A percentile compares a stretch with the other conserved stretches of the same genome.
phyloP scores from a whole-genome alignment of 352 stramenopile species.

The Pythium guiyangense region DNA sequence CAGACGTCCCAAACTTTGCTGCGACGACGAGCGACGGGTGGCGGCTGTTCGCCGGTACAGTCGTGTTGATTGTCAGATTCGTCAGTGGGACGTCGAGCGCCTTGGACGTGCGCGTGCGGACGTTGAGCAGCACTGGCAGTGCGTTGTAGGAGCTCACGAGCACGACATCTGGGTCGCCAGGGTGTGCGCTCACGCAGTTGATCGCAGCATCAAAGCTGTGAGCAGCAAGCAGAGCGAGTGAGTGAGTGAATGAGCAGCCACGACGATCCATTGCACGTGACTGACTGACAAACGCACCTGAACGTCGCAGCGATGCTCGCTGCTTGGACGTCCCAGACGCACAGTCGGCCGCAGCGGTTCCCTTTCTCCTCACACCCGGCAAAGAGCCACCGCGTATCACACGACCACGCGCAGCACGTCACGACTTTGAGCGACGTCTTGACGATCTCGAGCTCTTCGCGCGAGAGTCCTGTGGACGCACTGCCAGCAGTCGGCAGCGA shows the following conservation, averaged over 20 bases:
- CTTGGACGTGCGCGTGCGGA: conserved; percentile 26
- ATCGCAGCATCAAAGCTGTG: conserved; percentile 50
- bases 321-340: conserved; percentile 62
- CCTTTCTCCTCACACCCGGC: conserved; percentile 66
- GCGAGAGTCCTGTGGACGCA: no score
- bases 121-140: conserved; percentile 49
- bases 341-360: conserved; percentile 46
- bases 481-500: no score
- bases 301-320: conserved; percentile 55
- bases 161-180: conserved; percentile 42
- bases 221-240: neutral
- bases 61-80: conserved; percentile 48
- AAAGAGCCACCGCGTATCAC: conserved; percentile 52
- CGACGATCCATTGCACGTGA: no score
- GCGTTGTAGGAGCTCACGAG: conserved; percentile 59
- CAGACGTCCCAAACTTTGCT: conserved; percentile 44
- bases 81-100: conserved; percentile 33
- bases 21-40: conserved; percentile 50
- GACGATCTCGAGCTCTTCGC: conserved; percentile 46
- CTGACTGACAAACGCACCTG: conserved; percentile 5
- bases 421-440: conserved; percentile 61
- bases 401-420: conserved; percentile 60
- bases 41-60: conserved; percentile 42
- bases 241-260: neutral
- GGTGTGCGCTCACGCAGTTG: conserved; percentile 52